Evolutionary conservation across 2,329 filamentous ascomycete genomes (phyloP).

Genomic region (Penicillium sp.): DNA sequence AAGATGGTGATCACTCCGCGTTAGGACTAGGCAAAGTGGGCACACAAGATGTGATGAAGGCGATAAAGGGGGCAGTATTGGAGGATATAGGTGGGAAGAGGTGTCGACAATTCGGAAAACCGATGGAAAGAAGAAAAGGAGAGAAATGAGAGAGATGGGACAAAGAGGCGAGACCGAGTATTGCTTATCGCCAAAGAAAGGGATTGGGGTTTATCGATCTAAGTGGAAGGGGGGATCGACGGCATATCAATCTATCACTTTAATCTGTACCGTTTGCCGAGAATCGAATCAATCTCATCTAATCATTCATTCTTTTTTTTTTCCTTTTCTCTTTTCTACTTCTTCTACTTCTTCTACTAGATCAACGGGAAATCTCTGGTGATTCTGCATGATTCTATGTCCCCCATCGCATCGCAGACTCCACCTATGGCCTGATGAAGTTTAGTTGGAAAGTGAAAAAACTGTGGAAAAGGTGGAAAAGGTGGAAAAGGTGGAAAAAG

Average conservation of each 20-base stretch:
- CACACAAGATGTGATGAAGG: conserved; percentile 6
- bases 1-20: conserved; percentile 21
- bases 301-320: conserved; percentile 11
- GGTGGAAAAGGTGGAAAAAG: not conserved
- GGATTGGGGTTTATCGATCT: conserved; percentile 29
- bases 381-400: not conserved
- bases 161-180: conserved; percentile 1
- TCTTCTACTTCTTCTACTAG: no score
- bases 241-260: conserved; percentile 29
- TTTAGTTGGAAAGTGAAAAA: conserved; percentile 20
- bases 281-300: conserved; percentile 24
- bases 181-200: conserved; percentile 16
- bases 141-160: not conserved
- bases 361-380: not conserved
- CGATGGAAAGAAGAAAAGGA: conserved; percentile 4
- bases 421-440: conserved; percentile 30
- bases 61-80: not conserved
- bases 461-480: not conserved
- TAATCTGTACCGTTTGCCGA: conserved; percentile 18
- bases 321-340: no score
- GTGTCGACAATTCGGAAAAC: not conserved
- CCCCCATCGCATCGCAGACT: conserved; percentile 32
- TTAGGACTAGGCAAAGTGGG: conserved; percentile 9
- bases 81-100: not conserved
- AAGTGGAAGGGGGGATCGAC: conserved; percentile 26